These are phyloP conservation scores for Apiotrichum akiyoshidainum DNA, from an alignment of 1,284 basidiomycete species.

Conservation along the genomic window DNA sequence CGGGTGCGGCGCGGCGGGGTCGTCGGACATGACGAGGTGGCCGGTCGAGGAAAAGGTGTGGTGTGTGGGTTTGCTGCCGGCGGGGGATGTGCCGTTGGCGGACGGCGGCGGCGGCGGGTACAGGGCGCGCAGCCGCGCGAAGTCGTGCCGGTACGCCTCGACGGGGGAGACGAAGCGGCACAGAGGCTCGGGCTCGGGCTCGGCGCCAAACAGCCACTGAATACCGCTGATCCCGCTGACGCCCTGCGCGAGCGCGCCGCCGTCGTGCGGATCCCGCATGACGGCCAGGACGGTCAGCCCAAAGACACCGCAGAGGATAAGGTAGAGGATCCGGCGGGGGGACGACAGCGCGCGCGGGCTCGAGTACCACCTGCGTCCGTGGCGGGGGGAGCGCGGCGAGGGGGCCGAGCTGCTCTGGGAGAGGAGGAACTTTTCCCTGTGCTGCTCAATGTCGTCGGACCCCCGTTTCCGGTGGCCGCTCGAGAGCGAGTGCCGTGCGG, in stretches of 20 bases:
- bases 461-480: too few species aligned
- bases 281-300: too few species aligned
- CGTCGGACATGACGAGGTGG: conserved; percentile 40
- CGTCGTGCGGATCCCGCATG: too few species aligned
- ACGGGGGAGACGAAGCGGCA: conserved; percentile 43
- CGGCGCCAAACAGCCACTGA: neutral
- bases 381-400: neutral
- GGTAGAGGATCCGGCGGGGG: neutral
- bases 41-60: conserved; percentile 44
- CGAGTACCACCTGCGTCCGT: neutral
- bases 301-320: too few species aligned
- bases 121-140: conserved; percentile 27
- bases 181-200: neutral
- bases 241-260: too few species aligned
- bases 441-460: too few species aligned
- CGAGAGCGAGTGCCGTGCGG: too few species aligned
- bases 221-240: neutral
- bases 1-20: conserved; percentile 59
- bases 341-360: neutral
- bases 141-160: conserved; percentile 43
- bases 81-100: conserved; percentile 1
- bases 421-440: too few species aligned
- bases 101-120: conserved; percentile 9
- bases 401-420: too few species aligned
- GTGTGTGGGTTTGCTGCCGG: conserved; percentile 4